Evolutionary conservation across 2,329 filamentous ascomycete genomes (phyloP).

Genomic region (Graphium sp.): DNA sequence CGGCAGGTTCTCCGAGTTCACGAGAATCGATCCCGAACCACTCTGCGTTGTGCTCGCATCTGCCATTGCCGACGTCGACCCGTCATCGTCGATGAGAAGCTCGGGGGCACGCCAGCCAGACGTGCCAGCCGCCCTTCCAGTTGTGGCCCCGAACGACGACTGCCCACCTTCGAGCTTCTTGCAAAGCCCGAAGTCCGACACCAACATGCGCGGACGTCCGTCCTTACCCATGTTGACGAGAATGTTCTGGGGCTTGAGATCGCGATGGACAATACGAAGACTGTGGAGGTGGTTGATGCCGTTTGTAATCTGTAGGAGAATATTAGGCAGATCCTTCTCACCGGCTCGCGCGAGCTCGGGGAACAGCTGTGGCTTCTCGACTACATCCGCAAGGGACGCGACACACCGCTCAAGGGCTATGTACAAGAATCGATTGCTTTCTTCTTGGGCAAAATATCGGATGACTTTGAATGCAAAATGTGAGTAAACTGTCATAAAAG

Average conservation of each 20-base stretch:
- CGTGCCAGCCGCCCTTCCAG: conserved; percentile 81
- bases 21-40: conserved; percentile 40
- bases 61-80: conserved; percentile 24
- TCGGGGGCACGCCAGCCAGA: conserved; percentile 95
- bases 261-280: conserved; percentile 87
- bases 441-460: conserved; percentile 85
- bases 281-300: conserved; percentile 81
- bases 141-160: conserved; percentile 88
- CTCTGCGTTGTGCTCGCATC: conserved; percentile 42
- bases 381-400: conserved; percentile 80
- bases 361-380: conserved; percentile 57
- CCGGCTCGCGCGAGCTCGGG: conserved; percentile 54
- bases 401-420: conserved; percentile 91
- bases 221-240: conserved; percentile 61
- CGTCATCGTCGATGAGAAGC: conserved; percentile 67
- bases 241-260: conserved; percentile 96
- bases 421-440: conserved; percentile 80
- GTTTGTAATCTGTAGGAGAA: conserved; percentile 77
- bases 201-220: conserved; percentile 65
- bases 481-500: conserved; percentile 9
- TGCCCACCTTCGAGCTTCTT: conserved; percentile 93
- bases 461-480: conserved; percentile 69
- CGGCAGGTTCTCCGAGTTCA: conserved; percentile 37
- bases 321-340: conserved; percentile 58
- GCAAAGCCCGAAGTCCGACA: conserved; percentile 94